phyloP scores from a whole-genome alignment of 1,284 basidiomycete species.

The Lentinus polychrous region DNA sequence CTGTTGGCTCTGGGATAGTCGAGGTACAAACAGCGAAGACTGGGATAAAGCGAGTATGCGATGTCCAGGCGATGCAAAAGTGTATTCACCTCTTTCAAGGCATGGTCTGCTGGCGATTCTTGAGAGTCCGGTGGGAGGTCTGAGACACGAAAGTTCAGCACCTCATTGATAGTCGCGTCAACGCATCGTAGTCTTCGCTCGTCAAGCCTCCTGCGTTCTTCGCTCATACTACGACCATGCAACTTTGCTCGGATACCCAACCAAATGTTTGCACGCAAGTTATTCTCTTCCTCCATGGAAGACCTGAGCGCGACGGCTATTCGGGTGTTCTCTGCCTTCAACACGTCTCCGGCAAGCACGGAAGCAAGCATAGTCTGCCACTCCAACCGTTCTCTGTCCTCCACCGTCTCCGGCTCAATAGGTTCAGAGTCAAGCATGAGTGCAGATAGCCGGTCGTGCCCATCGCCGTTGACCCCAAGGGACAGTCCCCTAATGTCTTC shows the following conservation, averaged over 20 bases:
- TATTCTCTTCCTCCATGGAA: conserved; percentile 63
- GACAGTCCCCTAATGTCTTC: conserved; percentile 46
- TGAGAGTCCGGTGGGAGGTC: conserved; percentile 32
- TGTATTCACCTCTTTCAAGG: conserved; percentile 66
- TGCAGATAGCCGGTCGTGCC: conserved; percentile 45
- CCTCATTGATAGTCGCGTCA: conserved; percentile 79
- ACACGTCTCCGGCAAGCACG: conserved; percentile 87
- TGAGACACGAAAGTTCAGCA: conserved; percentile 64
- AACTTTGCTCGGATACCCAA: conserved; percentile 86
- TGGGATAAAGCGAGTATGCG: conserved; percentile 85
- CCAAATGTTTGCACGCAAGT: conserved; percentile 73
- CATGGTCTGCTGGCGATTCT: conserved; percentile 39
- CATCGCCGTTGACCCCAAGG: conserved; percentile 35
- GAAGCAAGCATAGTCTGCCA: conserved; percentile 95
- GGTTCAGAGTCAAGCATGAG: conserved; percentile 53
- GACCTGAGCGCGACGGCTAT: conserved; percentile 71
- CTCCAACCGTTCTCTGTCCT: conserved; percentile 79
- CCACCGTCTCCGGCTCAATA: conserved; percentile 54
- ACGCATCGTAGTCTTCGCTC: conserved; percentile 78
- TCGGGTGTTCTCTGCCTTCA: conserved; percentile 88
- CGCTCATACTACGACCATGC: conserved; percentile 72
- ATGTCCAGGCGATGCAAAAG: conserved; percentile 78
- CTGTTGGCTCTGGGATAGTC: conserved; percentile 73
- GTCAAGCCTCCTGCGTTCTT: conserved; percentile 78
- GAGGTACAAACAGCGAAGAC: conserved; percentile 68